phyloP scores from a whole-genome alignment of 106 monocot genomes.

The Dioscorea alata region DNA sequence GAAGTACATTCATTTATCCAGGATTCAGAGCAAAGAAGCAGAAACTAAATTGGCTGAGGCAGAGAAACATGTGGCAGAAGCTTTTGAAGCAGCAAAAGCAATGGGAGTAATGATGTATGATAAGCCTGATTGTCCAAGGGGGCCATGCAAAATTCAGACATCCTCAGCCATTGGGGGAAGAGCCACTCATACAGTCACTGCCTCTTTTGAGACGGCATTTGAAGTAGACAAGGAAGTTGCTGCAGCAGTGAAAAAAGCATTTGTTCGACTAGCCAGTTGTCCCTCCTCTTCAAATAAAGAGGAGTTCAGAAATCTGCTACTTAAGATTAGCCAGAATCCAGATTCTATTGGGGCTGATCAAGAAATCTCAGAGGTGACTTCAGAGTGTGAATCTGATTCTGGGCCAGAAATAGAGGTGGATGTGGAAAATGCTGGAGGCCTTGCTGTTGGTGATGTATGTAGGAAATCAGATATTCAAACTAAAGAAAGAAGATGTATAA shows the following conservation, averaged over 20 bases:
- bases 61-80: constrained; percentile 35
- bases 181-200: constrained; percentile 55
- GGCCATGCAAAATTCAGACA: constrained; percentile 40
- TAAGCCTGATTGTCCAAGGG: constrained; percentile 42
- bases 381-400: constrained; percentile 3
- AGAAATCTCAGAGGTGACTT: constrained; percentile 16
- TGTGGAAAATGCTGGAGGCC: background rate
- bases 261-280: constrained; percentile 48
- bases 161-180: constrained; percentile 35
- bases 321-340: constrained; percentile 81
- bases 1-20: constrained; percentile 1
- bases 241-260: constrained; percentile 67
- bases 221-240: constrained; percentile 83
- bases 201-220: constrained; percentile 83
- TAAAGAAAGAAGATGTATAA: constrained; percentile 1
- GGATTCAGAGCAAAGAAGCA: constrained; percentile 71
- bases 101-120: constrained; percentile 89
- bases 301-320: constrained; percentile 62
- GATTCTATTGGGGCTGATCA: constrained; percentile 14
- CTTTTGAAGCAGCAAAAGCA: constrained; percentile 66
- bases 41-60: constrained; percentile 58
- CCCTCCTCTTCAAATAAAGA: constrained; percentile 49
- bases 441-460: background rate
- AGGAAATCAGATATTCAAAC: constrained; percentile 4
- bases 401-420: constrained; percentile 1